Percentiles rank a stretch among this genome's conserved stretches.
Conservation (phyloP, 2,329 filamentous ascomycete genomes). For the Pestalotiopsis sp. region DNA sequence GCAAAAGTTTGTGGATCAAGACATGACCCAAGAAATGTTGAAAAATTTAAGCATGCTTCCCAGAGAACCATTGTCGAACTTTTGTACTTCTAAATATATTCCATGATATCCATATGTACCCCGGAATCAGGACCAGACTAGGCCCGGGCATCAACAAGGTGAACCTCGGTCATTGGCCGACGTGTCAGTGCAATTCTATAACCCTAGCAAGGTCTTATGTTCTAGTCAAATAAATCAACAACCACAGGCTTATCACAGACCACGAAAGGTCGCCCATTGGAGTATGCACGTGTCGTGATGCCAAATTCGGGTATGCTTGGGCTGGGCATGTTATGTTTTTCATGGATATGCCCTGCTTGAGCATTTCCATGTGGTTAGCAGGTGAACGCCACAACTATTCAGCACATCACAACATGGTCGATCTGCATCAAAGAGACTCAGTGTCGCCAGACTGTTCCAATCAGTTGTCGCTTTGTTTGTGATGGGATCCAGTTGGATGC, state of each 20-base stretch:
- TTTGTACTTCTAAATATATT: background rate
- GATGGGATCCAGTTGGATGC: too few species aligned
- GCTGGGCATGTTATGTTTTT: too few species aligned
- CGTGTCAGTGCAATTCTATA: background rate
- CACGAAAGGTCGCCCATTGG: background rate
- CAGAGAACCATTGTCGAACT: background rate
- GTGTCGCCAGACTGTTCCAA: too few species aligned
- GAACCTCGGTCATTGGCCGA: background rate
- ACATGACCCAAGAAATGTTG: background rate
- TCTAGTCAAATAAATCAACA: background rate
- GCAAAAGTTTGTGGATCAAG: background rate
- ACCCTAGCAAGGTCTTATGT: background rate
- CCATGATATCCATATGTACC: background rate
- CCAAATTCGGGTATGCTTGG: background rate
- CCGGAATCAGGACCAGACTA: background rate
- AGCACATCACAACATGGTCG: too few species aligned
- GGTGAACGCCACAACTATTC: too few species aligned
- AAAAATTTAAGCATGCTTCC: background rate
- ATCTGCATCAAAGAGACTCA: too few species aligned
- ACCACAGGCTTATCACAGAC: background rate
- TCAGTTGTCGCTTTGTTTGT: too few species aligned
- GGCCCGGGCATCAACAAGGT: background rate
- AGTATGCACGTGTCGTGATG: background rate
- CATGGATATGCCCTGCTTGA: too few species aligned
- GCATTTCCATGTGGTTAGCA: too few species aligned